Evolutionary conservation across 2,329 filamentous ascomycete genomes (phyloP), one percentile per base, ranked within the genome.

Genomic region (Trichoderma sp.): DNA sequence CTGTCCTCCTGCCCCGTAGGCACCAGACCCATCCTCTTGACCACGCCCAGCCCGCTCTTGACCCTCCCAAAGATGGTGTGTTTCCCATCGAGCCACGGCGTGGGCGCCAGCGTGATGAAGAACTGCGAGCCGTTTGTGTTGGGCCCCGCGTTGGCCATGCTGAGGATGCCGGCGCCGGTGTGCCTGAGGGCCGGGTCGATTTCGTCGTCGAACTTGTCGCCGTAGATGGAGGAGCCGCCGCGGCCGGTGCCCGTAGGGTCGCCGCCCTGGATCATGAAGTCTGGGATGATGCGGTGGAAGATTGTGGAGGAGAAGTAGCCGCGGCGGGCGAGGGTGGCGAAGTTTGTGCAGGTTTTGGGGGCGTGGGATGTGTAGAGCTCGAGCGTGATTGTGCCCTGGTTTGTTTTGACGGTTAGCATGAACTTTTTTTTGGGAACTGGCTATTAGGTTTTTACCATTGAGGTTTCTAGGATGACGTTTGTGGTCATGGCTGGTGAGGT

Each of bases 11-110:
- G 81, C 28, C 89, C 92, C 0, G 94, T 97, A 82, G 91, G 93
- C 60, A 97, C 93, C 69, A 96, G 78, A 0, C 94, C 96, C 88
- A 99, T 92, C 73, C 93, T 86, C 83, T 93, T 90, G 32, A 98
- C 89, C n/a, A 95, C 85, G 68, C 86, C 84, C 86, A 98, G 88
- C 0, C 96, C 96, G 66, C 81, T 87, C 82, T 91, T 94, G 49
- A 99, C 94, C 66, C 95, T 84, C 1, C 96, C 96, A 77, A 99
- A 99, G 73, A 99, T 96, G 13, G 94, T 97, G 79, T 99, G 95
- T 80, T 97, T 97, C 26, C 94, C 94, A 80, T 99, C 96, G 70
- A 99, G 82, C 95, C 95, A 98, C 0, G 96, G 96, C 18, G 96
- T 95, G 5, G 95, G 95, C 8, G 94, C 95, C 39, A 98, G 85